Base-by-base conservation (phyloP, 768 basidiomycete species). In the Termitomyces sp. region DNA sequence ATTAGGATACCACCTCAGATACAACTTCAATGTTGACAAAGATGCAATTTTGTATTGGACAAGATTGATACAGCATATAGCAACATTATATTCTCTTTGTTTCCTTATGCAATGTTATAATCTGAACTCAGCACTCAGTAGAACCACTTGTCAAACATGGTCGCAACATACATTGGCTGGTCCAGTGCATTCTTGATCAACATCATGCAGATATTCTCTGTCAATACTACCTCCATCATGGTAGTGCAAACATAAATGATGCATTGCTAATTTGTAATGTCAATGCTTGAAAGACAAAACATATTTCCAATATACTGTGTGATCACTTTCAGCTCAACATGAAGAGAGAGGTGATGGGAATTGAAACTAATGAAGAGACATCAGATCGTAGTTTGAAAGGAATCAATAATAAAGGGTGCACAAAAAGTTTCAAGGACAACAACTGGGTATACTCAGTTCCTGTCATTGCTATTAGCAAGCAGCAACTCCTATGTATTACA, bases 1-100 rank as follows among this genome's bases (percentile, higher is more conserved):
- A 40, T 81, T 74, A 51, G 71, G 71, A 65, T 76, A 80, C 86
- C 85, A 88, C 58, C 81, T 76, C 54, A 88, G 63, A 60, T 75
- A 68, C 48, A 93, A 74, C 22, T 73, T 76, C 3, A 32, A 74
- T 69, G 60, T 85, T 84, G 1, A n/a, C n/a, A n/a, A n/a, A n/a
- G n/a, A n/a, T n/a, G n/a, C n/a, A n/a, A n/a, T n/a, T n/a, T n/a
- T n/a, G n/a, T n/a, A n/a, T n/a, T n/a, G n/a, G n/a, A n/a, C n/a
- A n/a, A n/a, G n/a, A n/a, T n/a, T n/a, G n/a, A n/a, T n/a, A n/a
- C n/a, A n/a, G n/a, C n/a, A n/a, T n/a, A n/a, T n/a, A n/a, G n/a
- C n/a, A n/a, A n/a, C n/a, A n/a, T n/a, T n/a, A n/a, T n/a, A n/a
- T n/a, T n/a, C n/a, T n/a, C n/a, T n/a, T n/a, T n/a, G n/a, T n/a